Evolutionary conservation across 306 rosid genomes (phyloP).

Genomic region (Glycine latifolia): DNA sequence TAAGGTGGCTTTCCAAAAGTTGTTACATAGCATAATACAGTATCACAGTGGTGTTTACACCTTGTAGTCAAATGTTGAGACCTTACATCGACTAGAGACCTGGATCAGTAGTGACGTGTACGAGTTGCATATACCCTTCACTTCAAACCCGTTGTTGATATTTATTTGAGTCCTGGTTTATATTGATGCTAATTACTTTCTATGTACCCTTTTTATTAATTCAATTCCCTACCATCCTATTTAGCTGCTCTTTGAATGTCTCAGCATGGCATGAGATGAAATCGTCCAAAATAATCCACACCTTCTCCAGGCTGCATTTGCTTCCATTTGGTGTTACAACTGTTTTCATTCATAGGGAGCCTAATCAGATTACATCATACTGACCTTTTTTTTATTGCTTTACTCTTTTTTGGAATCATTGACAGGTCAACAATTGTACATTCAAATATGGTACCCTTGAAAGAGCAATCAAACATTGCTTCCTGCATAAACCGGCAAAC

Average conservation of each 20-base stretch:
- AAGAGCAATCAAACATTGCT: conserved; percentile 60
- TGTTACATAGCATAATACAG: neutral
- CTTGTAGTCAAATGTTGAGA: too few relatives aligned
- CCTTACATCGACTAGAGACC: too few relatives aligned
- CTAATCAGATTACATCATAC: neutral
- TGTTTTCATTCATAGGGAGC: conserved; percentile 4
- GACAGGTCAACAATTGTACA: conserved; percentile 81
- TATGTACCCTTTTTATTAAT: neutral
- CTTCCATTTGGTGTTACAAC: neutral
- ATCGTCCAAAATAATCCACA: neutral
- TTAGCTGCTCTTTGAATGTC: neutral
- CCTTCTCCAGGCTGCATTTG: conserved; percentile 12
- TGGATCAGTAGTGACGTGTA: neutral
- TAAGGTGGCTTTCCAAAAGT: too few relatives aligned
- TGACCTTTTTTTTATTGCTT: neutral
- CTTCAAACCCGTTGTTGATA: neutral
- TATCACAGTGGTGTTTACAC: too few relatives aligned
- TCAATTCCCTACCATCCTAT: conserved; percentile 7
- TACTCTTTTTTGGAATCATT: conserved; percentile 21
- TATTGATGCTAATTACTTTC: neutral
- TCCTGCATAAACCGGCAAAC: conserved; percentile 62
- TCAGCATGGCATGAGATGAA: conserved; percentile 11
- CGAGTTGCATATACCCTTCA: neutral
- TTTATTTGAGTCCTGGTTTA: conserved; percentile 11
- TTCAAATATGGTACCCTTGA: conserved; percentile 66